Base-by-base conservation (phyloP, 108 stramenopile genomes). In the Cyclostephanos invisitatus region DNA sequence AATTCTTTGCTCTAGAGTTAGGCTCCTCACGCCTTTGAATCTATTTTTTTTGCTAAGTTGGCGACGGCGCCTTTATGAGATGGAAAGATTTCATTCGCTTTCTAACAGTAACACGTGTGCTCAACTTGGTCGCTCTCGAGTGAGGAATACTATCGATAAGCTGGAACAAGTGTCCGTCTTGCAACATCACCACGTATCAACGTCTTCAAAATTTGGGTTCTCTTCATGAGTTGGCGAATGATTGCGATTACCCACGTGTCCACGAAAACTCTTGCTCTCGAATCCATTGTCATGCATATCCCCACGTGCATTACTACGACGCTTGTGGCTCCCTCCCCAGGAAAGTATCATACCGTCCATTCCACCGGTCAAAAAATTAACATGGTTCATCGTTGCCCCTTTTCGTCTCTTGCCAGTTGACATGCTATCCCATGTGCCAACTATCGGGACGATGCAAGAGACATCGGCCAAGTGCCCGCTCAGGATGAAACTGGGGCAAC, bases 291-390 rank as follows among this genome's bases (percentile, higher is more conserved):
- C 40, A 40, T 40, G 4, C 5, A 11, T 11, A 40, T 7, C 40
- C 40, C 11, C 40, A 11, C 2, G 32, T 57, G 15, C 56, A 59
- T 28, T 15, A 59, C 5, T 12, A 10, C 58, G 29, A 36, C 27
- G 32, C 11, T 0, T 7, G 32, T 36, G 29, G 15, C 29, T 36
- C 11, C 58, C n/a, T 18, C 88, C 91, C 91, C 91, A 93, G 6
- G 65, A 81, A 24, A 93, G 65, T 66, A 93, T 86, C 83, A 91
- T 88, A 5, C 92, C 92, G 75, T 93, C 92, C 25, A 66, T 75
- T 12, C 84, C 87, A 55, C 85, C 87, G 37, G 89, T 83, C 17
- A 91, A 63, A 35, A 93, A 36, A 20, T 68, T 65, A 17, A 65
- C 63, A 28, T 74, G 63, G 32, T 58, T 67, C 20, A 66, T 62